A percentile compares a stretch with the other conserved stretches of the same genome.
These are phyloP conservation scores for Leccinum subrobustum DNA, from an alignment of 1,284 basidiomycete genomes.

Conservation along the genomic window DNA sequence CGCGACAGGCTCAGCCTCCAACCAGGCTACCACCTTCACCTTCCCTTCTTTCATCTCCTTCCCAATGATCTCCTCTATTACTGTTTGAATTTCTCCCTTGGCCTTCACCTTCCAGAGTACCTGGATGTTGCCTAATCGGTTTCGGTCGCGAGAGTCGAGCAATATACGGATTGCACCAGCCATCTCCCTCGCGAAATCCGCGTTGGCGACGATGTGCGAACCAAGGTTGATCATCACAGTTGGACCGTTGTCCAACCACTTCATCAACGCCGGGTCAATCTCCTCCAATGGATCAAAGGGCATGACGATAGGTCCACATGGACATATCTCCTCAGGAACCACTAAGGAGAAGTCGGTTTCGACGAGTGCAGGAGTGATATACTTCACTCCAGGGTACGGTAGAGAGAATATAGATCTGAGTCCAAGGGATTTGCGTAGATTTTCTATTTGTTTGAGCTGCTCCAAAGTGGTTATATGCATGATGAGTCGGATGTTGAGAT, in stretches of 20 bases:
- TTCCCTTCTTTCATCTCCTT: neutral
- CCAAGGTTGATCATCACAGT: neutral
- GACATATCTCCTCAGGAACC: no score
- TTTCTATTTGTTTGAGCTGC: no score
- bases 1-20: constrained; percentile 9
- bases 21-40: constrained; percentile 1
- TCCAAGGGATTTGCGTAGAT: no score
- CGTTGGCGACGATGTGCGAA: neutral
- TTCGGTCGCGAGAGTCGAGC: neutral
- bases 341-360: no score
- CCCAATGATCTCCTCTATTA: constrained; percentile 2
- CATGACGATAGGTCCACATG: no score
- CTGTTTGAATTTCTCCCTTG: neutral
- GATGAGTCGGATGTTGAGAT: constrained; percentile 4
- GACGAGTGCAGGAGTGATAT: no score
- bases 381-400: no score
- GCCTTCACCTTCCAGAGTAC: constrained; percentile 10
- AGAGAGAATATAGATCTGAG: no score
- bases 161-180: neutral
- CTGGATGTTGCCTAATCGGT: neutral
- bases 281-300: no score
- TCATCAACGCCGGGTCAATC: neutral
- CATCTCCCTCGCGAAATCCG: neutral
- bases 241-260: neutral
- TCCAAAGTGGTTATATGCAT: neutral